Conservation (phyloP, 148 eudicot species). For the Rhododendron mucronatum region DNA sequence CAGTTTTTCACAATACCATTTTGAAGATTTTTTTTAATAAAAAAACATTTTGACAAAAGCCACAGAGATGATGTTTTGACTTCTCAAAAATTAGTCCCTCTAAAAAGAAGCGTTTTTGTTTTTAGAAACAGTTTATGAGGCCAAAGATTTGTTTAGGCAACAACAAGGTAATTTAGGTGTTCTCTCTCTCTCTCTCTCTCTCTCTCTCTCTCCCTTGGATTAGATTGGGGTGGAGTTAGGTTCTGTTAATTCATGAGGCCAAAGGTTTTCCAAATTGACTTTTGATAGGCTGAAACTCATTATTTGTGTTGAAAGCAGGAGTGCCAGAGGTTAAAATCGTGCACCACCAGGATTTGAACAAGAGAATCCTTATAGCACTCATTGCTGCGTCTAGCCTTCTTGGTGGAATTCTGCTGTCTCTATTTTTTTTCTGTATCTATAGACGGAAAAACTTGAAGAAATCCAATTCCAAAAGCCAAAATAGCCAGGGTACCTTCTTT, state of each 20-base stretch:
- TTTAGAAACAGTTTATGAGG: background rate
- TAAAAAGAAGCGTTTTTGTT: background rate
- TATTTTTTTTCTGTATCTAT: constrained; percentile 32
- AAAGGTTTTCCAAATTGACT: background rate
- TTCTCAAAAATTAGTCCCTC: background rate
- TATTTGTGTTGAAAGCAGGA: constrained; percentile 17
- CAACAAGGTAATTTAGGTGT: background rate
- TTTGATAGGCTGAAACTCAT: background rate
- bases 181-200: background rate
- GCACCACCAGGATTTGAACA: constrained; percentile 44
- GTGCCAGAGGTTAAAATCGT: constrained; percentile 19
- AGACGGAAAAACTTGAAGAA: constrained; percentile 28
- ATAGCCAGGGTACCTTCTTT: constrained; percentile 29
- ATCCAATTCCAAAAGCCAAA: constrained; percentile 15
- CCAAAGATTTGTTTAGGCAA: background rate
- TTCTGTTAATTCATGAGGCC: background rate
- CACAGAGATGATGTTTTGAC: background rate
- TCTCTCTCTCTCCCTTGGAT: background rate
- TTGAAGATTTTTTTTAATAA: background rate
- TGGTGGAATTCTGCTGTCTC: constrained; percentile 33
- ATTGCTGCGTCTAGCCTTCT: constrained; percentile 39
- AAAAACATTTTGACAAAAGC: background rate
- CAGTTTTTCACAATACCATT: background rate
- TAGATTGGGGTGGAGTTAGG: background rate
- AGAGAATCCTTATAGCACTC: constrained; percentile 39